phyloP scores from a whole-genome alignment of 768 basidiomycete species.

The Heimioporus sp. region DNA sequence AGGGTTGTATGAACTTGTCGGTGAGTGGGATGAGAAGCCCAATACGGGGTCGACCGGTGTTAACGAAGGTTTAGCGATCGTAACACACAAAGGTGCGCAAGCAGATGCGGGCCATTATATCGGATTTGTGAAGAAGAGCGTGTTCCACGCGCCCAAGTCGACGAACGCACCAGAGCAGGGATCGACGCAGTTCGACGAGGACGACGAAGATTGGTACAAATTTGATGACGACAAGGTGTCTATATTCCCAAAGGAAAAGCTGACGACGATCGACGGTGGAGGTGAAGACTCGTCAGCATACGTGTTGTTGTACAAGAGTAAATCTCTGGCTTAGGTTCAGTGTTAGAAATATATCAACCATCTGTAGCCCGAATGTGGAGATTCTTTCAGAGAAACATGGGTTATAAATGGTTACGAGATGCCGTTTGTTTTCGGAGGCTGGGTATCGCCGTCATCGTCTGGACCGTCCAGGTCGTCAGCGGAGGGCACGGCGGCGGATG shows the following conservation, averaged over 20 bases:
- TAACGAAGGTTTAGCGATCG: constrained; percentile 60
- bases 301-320: constrained; percentile 81
- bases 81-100: constrained; percentile 95
- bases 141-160: constrained; percentile 45
- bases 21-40: constrained; percentile 42
- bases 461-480: constrained; percentile 60
- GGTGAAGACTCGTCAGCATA: constrained; percentile 90
- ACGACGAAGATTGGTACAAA: constrained; percentile 90
- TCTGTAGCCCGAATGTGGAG: constrained; percentile 10
- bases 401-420: constrained; percentile 16
- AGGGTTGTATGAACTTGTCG: constrained; percentile 89
- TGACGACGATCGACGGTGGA: constrained; percentile 84
- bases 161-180: constrained; percentile 6
- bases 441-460: constrained; percentile 26
- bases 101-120: constrained; percentile 98
- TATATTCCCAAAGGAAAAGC: constrained; percentile 79
- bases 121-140: constrained; percentile 81
- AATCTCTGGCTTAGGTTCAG: constrained; percentile 36
- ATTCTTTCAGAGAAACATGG: not conserved
- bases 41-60: not conserved
- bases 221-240: constrained; percentile 97
- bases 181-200: constrained; percentile 38
- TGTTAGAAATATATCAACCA: constrained; percentile 13
- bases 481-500: constrained; percentile 71
- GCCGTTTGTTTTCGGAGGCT: constrained; percentile 23